Base-by-base conservation (phyloP, 805 yeast genomes). In the Lachancea meyersii region DNA sequence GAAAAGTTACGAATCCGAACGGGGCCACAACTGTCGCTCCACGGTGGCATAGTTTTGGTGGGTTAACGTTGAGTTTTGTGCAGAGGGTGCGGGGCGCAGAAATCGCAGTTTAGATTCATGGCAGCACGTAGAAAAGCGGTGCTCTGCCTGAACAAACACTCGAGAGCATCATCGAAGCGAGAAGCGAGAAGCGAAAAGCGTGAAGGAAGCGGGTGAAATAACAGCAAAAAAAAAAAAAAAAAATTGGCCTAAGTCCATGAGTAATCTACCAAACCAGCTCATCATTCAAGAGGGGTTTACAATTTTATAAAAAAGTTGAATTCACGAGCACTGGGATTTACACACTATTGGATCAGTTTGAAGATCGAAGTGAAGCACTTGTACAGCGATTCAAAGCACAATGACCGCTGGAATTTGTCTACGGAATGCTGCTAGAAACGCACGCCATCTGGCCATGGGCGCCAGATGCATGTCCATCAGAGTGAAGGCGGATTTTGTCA, bases 401-500 rank as follows among this genome's bases (percentile, higher is more conserved):
- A 26, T 26, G 28, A 26, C 10, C 28, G 28, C 14, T 26, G 28
- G 28, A 26, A 11, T 26, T 5, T 26, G 28, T 10, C 28, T 38
- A 16, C 34, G 30, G 35, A 21, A 30, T 28, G 30, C 31, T 35
- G 41, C 34, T 5, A 38, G 30, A 24, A 18, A 20, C 19, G 41
- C 41, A 28, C 34, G 41, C 30, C 14, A 21, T 16, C 16, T 31
- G 6, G 14, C 41, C 3, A 14, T 22, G 4, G 32, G 41, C 14
- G 17, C 35, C 26, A 38, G 41, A 38, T 22, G 16, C 21, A 13
- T 31, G 19, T 38, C 41, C 4, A 31, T 30, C 3, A 38, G 21
- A 31, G 35, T 31, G 27, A 30, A 38, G 17, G 41, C 35, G 4
- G 41, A 38, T 21, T 38, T 31, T 24, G 68, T 70, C 8, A 66